Base-by-base conservation (phyloP, 768 basidiomycete genomes). In the Boletus rubescentipes region DNA sequence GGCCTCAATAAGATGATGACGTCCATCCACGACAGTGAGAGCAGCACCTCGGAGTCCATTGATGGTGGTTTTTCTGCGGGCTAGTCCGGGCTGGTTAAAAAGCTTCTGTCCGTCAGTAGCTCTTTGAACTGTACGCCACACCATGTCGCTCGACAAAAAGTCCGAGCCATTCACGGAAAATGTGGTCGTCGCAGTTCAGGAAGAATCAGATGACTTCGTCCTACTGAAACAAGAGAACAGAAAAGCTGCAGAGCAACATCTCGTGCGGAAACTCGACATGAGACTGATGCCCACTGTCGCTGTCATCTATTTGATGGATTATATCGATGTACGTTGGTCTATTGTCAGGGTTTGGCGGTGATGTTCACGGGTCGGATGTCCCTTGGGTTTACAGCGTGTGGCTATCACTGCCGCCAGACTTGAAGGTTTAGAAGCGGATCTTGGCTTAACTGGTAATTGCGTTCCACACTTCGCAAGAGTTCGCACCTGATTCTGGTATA, bases 361-460 rank as follows among this genome's bases (percentile, higher is more conserved):
- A 20, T 15, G 7, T 30, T 51, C 15, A 55, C n/a, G 14, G 26
- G 15, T 29, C 38, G 36, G 11, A 44, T 3, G 12, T 31, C 29
- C 16, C 26, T 18, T 45, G 21, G 40, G 9, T 43, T 21, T 35
- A 10, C 37, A 76, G 75, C 72, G 75, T n/a, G 70, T 68, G 0
- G 73, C 72, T 9, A 56, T 77, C 18, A 72, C 71, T 4, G 51
- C 76, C 7, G 75, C 77, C 14, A 61, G 74, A 41, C 55, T 76
- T 32, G 63, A 77, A 23, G 77, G 77, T 10, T 55, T 79, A 23
- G 69, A 74, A 55, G 36, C 63, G 20, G 77, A 79, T 55, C 62
- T 79, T 4, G 50, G 64, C n/a, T 52, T 76, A 14, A 61, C 54
- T 20, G 69, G 75, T 73, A 38, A 36, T 26, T 6, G 6, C 3